phyloP scores from a whole-genome alignment of 805 yeast species.

The Pichia sporocuriosa region DNA sequence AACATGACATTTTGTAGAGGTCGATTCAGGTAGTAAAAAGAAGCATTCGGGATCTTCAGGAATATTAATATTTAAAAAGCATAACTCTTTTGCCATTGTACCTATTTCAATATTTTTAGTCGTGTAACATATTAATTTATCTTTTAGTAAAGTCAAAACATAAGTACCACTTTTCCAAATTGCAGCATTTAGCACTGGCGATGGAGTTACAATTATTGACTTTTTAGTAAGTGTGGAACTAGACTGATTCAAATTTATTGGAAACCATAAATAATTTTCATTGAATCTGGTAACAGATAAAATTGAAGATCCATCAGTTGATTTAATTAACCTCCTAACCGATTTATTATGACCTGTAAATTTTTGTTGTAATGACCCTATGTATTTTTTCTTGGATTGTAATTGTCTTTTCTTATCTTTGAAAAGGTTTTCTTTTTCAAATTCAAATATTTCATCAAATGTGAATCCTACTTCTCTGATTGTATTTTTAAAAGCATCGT shows the following conservation, averaged over 20 bases:
- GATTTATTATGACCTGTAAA: slow-evolving; percentile 87
- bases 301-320: slow-evolving; percentile 57
- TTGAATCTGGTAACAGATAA: slow-evolving; percentile 55
- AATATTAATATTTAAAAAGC: slow-evolving; percentile 8
- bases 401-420: neutral
- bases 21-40: slow-evolving; percentile 32
- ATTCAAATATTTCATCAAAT: slow-evolving; percentile 26
- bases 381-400: neutral
- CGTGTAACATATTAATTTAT: slow-evolving; percentile 53
- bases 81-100: slow-evolving; percentile 18
- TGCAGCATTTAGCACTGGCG: slow-evolving; percentile 42
- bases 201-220: slow-evolving; percentile 35
- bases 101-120: slow-evolving; percentile 23
- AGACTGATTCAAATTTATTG: slow-evolving; percentile 27
- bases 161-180: slow-evolving; percentile 41
- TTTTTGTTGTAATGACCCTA: slow-evolving; percentile 41
- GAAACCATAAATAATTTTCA: slow-evolving; percentile 57
- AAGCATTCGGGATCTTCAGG: slow-evolving; percentile 22
- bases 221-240: slow-evolving; percentile 29
- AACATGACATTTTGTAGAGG: slow-evolving; percentile 33
- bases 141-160: slow-evolving; percentile 40
- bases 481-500: slow-evolving; percentile 35
- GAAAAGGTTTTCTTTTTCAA: slow-evolving; percentile 9
- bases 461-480: slow-evolving; percentile 30
- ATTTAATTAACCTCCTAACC: slow-evolving; percentile 56